These are phyloP conservation scores for Croton setiger DNA, from an alignment of 441 rosid species.

Conservation along the genomic window DNA sequence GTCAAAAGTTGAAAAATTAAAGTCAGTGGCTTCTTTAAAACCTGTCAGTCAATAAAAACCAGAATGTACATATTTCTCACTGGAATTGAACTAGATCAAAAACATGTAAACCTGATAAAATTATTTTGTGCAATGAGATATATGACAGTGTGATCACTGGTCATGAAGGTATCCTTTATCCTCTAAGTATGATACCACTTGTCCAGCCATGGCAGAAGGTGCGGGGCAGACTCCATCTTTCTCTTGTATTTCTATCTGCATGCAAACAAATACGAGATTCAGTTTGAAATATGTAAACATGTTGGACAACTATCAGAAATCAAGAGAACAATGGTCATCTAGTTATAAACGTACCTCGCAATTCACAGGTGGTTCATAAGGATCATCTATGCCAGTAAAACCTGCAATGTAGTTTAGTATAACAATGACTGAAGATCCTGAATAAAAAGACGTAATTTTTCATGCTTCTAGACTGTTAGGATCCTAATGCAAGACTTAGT, in stretches of 20 bases:
- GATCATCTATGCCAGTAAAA: conserved; percentile 91
- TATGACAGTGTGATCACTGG: conserved; percentile 27
- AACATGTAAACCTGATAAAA: not conserved
- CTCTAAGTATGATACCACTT: conserved; percentile 62
- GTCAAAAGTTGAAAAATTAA: not conserved
- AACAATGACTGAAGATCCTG: not conserved
- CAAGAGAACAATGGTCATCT: not conserved
- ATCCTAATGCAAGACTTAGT: too few species aligned
- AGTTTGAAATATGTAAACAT: not conserved
- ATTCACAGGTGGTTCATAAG: conserved; percentile 81
- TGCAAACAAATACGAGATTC: not conserved
- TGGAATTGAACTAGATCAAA: too few species aligned
- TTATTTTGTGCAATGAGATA: not conserved
- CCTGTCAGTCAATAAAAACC: too few species aligned
- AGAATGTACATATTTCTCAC: too few species aligned
- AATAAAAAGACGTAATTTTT: not conserved
- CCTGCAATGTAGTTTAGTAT: conserved; percentile 40
- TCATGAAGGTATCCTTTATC: conserved; percentile 61
- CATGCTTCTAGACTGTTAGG: not conserved
- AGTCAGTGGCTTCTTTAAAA: not conserved
- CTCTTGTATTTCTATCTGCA: conserved; percentile 66
- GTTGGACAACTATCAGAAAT: not conserved
- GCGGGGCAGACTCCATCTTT: conserved; percentile 59
- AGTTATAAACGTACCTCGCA: conserved; percentile 56
- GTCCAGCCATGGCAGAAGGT: conserved; percentile 67